Evolutionary conservation across 2,329 filamentous ascomycete species (phyloP), one percentile per base, ranked within the genome.

Genomic region (Nigrospora oryzae): DNA sequence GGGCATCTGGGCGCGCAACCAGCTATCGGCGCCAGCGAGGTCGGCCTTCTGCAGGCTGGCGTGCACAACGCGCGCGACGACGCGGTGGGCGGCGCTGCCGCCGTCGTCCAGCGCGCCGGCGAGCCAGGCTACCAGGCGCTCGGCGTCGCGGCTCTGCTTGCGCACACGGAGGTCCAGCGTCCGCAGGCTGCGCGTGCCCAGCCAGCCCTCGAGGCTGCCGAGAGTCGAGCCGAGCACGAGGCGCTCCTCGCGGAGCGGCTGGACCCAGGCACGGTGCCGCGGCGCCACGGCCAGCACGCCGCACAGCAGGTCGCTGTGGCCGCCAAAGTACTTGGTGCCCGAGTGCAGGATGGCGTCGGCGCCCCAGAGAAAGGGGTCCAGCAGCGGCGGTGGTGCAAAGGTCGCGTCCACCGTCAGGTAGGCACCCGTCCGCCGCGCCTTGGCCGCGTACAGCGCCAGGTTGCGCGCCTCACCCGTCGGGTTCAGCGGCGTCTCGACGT

Each of bases 261-360:
- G 60, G n/a, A 79, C 63, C 84, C 84, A 86, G 39, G 67, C 67
- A 19, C 58, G 62, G 54, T 65, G 65, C 34, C 63, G 63, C 14
- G 76, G 75, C 42, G 75, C 70, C 6, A 89, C 77, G 0, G 81
- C 79, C 28, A 98, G 68, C 15, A 94, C 84, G 17, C 93, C 93
- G 59, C 87, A 94, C 6, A 97, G 78, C 75, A 97, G 75, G 66
- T 98, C 93, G 52, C 84, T 91, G 67, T 98, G 93, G 0, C 93
- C 93, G 16, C 93, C 93, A 53, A 98, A 80, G 66, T 97, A 98
- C 73, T 97, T 98, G 15, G 90, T 95, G 4, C 89, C 93, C 42
- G 79, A 85, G 66, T 98, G 93, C 87, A 97, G 86, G 32, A 95
- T 79, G 1, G 90, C 66, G 64, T 97, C 91, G 28, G 85, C 89